Conservation (phyloP, 257 asterid species). For the Apocynum venetum region DNA sequence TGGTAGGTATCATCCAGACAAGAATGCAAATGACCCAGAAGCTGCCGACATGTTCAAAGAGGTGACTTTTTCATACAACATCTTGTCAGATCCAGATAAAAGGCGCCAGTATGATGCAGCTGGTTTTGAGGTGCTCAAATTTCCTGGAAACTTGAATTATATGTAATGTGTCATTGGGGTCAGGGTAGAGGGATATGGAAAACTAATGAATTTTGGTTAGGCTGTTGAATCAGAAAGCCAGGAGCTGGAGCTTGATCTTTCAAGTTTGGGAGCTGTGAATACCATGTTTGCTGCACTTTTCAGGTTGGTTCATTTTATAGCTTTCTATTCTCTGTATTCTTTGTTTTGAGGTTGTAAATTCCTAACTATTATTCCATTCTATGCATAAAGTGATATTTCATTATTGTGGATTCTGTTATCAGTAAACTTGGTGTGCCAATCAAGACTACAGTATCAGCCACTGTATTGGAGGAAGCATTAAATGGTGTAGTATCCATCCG, state of each 20-base stretch:
- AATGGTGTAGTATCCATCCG: slow-evolving; percentile 65
- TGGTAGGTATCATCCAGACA: slow-evolving; percentile 95
- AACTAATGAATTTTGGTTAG: slow-evolving; percentile 33
- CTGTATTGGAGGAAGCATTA: slow-evolving; percentile 94
- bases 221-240: slow-evolving; percentile 93
- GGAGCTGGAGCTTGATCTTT: slow-evolving; percentile 95
- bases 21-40: slow-evolving; percentile 82
- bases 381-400: slow-evolving; percentile 13
- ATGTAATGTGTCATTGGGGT: not conserved
- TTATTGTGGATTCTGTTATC: slow-evolving; percentile 20
- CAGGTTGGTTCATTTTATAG: slow-evolving; percentile 46
- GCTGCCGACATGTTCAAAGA: slow-evolving; percentile 94
- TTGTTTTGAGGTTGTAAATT: slow-evolving; percentile 7
- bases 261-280: slow-evolving; percentile 93
- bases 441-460: slow-evolving; percentile 91
- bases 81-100: slow-evolving; percentile 89
- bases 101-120: slow-evolving; percentile 82
- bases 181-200: not conserved
- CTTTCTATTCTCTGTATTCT: slow-evolving; percentile 13
- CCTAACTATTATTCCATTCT: slow-evolving; percentile 3
- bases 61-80: slow-evolving; percentile 87
- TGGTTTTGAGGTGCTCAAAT: slow-evolving; percentile 71
- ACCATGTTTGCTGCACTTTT: slow-evolving; percentile 97
- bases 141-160: slow-evolving; percentile 3
- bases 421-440: slow-evolving; percentile 98